Evolutionary conservation across 148 eudicot genomes (phyloP).

Genomic region (Agrostemma githago): DNA sequence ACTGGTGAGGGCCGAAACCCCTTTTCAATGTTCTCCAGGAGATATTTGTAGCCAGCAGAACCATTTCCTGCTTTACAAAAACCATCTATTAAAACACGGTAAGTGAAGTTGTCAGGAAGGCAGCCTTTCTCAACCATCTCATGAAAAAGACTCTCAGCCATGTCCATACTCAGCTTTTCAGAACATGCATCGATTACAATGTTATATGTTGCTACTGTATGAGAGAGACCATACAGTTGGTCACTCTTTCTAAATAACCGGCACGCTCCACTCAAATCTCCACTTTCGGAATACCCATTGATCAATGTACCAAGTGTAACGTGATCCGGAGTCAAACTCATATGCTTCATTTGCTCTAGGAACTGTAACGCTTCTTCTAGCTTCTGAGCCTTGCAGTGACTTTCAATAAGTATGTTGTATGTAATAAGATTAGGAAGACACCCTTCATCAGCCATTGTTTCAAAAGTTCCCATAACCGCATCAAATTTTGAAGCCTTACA

Average conservation of each 20-base stretch:
- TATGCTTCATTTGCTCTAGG: constrained; percentile 54
- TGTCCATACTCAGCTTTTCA: constrained; percentile 60
- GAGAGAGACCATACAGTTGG: constrained; percentile 40
- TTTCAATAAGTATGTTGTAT: constrained; percentile 77
- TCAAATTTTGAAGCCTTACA: constrained; percentile 69
- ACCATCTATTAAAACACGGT: constrained; percentile 76
- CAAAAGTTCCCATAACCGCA: constrained; percentile 68
- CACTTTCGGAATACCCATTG: constrained; percentile 64
- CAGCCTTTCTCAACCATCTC: constrained; percentile 60
- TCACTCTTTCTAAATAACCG: constrained; percentile 51
- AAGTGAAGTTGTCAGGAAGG: constrained; percentile 63
- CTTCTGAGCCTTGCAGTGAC: constrained; percentile 62
- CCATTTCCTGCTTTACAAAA: constrained; percentile 69
- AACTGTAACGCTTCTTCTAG: constrained; percentile 49
- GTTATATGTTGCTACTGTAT: constrained; percentile 69
- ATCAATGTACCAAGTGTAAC: constrained; percentile 73
- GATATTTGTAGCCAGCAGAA: constrained; percentile 59
- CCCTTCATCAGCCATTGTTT: constrained; percentile 73
- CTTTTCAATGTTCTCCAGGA: constrained; percentile 44
- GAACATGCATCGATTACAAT: constrained; percentile 68
- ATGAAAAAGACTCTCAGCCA: constrained; percentile 52
- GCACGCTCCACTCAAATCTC: constrained; percentile 64
- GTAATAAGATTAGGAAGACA: constrained; percentile 67
- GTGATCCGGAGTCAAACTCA: constrained; percentile 63
- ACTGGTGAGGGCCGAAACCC: constrained; percentile 63